Evolutionary conservation across 345 rosid species (phyloP).

Genomic region (Brassica cretica): DNA sequence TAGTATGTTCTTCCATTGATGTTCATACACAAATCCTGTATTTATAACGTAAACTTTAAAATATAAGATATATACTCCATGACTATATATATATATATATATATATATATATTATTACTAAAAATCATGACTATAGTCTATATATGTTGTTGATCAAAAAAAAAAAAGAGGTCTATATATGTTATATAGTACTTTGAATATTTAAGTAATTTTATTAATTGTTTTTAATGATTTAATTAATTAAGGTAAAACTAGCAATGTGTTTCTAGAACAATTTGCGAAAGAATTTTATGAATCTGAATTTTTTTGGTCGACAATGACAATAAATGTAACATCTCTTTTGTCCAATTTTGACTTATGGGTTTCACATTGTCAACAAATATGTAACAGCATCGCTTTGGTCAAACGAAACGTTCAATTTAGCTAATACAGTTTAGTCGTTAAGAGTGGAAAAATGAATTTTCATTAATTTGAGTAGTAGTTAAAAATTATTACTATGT

Average conservation of each 20-base stretch:
- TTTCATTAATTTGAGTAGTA: not conserved
- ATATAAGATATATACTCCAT: not conserved
- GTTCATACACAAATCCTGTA: not conserved
- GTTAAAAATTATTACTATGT: not conserved
- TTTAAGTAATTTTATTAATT: not conserved
- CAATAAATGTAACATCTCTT: not conserved
- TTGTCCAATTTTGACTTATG: not conserved
- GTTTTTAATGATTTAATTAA: no score
- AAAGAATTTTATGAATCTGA: not conserved
- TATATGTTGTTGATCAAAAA: no score
- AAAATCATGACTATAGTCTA: not conserved
- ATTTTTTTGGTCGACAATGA: not conserved
- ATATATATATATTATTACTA: not conserved
- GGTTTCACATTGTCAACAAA: conserved; percentile 11
- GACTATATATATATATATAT: not conserved
- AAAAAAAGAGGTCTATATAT: no score
- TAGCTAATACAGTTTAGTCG: not conserved
- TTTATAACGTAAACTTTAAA: not conserved
- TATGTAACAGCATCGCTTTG: not conserved
- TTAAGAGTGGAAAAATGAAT: not conserved
- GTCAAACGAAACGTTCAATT: conserved; percentile 7
- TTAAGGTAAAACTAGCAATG: not conserved
- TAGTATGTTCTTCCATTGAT: not conserved
- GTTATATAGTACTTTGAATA: not conserved
- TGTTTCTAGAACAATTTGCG: not conserved